These are phyloP conservation scores for Boletus hoseneyae DNA, from an alignment of 1,284 basidiomycete genomes.

Conservation along the genomic window DNA sequence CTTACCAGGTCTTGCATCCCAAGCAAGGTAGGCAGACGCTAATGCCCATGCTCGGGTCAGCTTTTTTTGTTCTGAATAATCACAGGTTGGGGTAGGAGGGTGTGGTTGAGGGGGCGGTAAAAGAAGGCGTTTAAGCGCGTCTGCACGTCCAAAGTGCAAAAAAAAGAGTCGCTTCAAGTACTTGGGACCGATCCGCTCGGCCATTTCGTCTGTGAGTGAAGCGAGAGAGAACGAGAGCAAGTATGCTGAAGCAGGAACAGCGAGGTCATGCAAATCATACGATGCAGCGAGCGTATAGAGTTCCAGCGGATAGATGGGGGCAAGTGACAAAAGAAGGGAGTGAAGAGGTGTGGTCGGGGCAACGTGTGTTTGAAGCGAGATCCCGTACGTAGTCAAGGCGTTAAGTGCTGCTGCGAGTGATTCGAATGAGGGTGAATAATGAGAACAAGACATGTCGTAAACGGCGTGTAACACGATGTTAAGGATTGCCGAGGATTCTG, in stretches of 20 bases:
- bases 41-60: slow-evolving; percentile 63
- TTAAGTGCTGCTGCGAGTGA: slow-evolving; percentile 46
- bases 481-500: slow-evolving; percentile 50
- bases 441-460: slow-evolving; percentile 58
- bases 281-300: slow-evolving; percentile 58
- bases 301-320: slow-evolving; percentile 53
- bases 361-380: slow-evolving; percentile 42
- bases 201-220: slow-evolving; percentile 57
- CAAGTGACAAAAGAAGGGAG: slow-evolving; percentile 48
- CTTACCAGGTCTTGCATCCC: slow-evolving; percentile 65
- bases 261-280: slow-evolving; percentile 55
- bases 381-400: slow-evolving; percentile 49
- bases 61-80: slow-evolving; percentile 60
- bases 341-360: slow-evolving; percentile 41
- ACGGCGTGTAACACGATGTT: slow-evolving; percentile 61
- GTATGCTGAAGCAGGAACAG: slow-evolving; percentile 56
- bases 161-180: slow-evolving; percentile 43
- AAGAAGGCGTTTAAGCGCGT: slow-evolving; percentile 56
- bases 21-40: slow-evolving; percentile 63
- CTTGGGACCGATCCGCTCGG: slow-evolving; percentile 51
- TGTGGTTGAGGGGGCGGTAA: slow-evolving; percentile 61
- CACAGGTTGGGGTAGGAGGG: slow-evolving; percentile 52
- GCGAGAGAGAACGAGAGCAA: slow-evolving; percentile 57
- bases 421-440: slow-evolving; percentile 56
- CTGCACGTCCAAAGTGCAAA: slow-evolving; percentile 41